These are phyloP conservation scores for Candida quercuum DNA, from an alignment of 805 yeast species.

Conservation along the genomic window DNA sequence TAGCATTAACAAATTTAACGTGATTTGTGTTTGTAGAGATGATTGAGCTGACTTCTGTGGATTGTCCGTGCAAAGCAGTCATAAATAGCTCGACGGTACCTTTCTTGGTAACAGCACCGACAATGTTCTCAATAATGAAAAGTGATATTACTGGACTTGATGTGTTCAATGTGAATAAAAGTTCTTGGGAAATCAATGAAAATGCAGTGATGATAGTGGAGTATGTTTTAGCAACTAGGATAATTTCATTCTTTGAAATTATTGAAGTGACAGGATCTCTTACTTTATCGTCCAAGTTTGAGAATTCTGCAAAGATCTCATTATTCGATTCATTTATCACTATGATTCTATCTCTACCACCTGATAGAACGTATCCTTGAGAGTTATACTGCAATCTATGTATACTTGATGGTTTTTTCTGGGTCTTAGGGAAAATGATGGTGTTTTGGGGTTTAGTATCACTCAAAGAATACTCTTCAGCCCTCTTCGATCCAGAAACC, in stretches of 20 bases:
- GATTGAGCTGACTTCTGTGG: slow-evolving; percentile 1
- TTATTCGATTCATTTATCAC: background rate
- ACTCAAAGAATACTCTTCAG: slow-evolving; percentile 13
- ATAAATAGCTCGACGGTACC: slow-evolving; percentile 30
- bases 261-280: slow-evolving; percentile 16
- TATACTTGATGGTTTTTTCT: background rate
- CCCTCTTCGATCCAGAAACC: slow-evolving; percentile 22
- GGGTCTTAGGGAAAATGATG: background rate
- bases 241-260: slow-evolving; percentile 28
- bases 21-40: slow-evolving; percentile 20
- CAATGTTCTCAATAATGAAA: background rate
- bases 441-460: slow-evolving; percentile 7
- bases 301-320: background rate
- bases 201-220: background rate
- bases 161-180: background rate
- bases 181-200: background rate
- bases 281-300: background rate
- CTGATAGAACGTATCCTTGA: background rate
- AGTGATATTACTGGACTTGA: background rate
- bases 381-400: background rate
- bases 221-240: slow-evolving; percentile 19
- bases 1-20: slow-evolving; percentile 24
- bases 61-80: slow-evolving; percentile 5
- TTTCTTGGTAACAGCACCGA: slow-evolving; percentile 24
- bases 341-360: background rate